phyloP scores from a whole-genome alignment of 2,329 filamentous ascomycete genomes.

The Tolypocladium album region DNA sequence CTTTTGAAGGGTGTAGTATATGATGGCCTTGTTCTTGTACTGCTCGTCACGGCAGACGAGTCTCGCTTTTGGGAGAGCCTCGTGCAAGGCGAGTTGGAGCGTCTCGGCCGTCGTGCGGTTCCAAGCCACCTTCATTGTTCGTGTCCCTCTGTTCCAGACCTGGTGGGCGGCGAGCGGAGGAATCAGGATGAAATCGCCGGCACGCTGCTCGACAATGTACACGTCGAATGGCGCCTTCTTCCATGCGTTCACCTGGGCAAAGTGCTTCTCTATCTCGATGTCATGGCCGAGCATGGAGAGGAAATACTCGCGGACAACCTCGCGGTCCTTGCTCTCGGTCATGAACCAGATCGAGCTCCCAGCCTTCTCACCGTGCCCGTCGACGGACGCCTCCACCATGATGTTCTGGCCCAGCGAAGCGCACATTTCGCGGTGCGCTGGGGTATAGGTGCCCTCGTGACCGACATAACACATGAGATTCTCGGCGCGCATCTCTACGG shows the following conservation, averaged over 20 bases:
- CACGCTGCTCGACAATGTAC: conserved; percentile 82
- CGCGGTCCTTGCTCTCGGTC: conserved; percentile 89
- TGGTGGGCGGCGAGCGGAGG: conserved; percentile 91
- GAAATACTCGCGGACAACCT: conserved; percentile 88
- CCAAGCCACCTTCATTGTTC: conserved; percentile 97
- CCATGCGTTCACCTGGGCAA: conserved; percentile 92
- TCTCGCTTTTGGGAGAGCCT: conserved; percentile 79
- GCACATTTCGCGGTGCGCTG: conserved; percentile 95
- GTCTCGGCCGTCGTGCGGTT: conserved; percentile 92
- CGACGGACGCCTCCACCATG: conserved; percentile 84
- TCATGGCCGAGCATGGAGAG: conserved; percentile 88
- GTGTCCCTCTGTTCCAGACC: conserved; percentile 93
- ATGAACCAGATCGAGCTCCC: conserved; percentile 98
- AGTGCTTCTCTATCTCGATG: conserved; percentile 93
- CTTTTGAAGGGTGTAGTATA: conserved; percentile 77
- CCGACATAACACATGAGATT: conserved; percentile 99
- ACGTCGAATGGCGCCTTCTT: conserved; percentile 88
- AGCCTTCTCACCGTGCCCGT: conserved; percentile 62
- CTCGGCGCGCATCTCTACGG: conserved; percentile 77
- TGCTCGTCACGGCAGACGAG: conserved; percentile 95
- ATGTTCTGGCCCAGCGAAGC: conserved; percentile 93
- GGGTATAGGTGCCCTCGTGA: conserved; percentile 94
- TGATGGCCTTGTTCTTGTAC: conserved; percentile 96
- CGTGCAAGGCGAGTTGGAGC: conserved; percentile 71
- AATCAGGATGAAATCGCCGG: conserved; percentile 87